phyloP scores from a whole-genome alignment of 495 filamentous ascomycete species.

The Geoglossum glabrum region DNA sequence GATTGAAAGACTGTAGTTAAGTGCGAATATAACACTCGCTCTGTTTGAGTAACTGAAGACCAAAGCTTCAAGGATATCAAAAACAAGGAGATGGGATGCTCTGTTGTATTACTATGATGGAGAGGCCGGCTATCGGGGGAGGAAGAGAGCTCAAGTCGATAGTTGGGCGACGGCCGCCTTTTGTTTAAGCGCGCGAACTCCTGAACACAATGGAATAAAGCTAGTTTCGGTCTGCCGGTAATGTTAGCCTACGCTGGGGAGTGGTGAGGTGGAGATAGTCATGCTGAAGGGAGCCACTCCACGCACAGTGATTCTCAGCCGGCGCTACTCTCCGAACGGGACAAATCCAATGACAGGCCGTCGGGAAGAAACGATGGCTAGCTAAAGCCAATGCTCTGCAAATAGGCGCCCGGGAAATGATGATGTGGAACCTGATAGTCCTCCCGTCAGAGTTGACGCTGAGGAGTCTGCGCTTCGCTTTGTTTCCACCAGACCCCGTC shows the following conservation, averaged over 20 bases:
- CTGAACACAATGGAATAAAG: not conserved
- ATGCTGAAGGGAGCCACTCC: not conserved
- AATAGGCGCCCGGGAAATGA: not conserved
- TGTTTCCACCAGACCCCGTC: no score
- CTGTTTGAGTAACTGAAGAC: not conserved
- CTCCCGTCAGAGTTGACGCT: not conserved
- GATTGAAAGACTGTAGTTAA: not conserved
- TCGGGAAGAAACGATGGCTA: not conserved
- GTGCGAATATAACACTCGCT: not conserved
- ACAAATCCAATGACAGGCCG: not conserved
- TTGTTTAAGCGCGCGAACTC: slow-evolving; percentile 2
- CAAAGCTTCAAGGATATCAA: not conserved
- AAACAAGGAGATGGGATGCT: not conserved
- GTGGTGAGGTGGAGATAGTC: not conserved
- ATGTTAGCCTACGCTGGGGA: not conserved
- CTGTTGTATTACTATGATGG: slow-evolving; percentile 1
- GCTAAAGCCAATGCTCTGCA: not conserved
- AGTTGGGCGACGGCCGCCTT: not conserved
- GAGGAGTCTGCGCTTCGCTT: not conserved
- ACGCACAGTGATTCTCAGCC: slow-evolving; percentile 1
- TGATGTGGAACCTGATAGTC: not conserved
- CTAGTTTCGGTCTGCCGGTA: not conserved
- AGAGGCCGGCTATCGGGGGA: slow-evolving; percentile 3
- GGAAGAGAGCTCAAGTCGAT: not conserved
- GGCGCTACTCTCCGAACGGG: not conserved